A percentile compares a stretch with the other conserved stretches of the same genome.
These are phyloP conservation scores for Cucumis hystrix DNA, from an alignment of 306 rosid species.

Conservation along the genomic window DNA sequence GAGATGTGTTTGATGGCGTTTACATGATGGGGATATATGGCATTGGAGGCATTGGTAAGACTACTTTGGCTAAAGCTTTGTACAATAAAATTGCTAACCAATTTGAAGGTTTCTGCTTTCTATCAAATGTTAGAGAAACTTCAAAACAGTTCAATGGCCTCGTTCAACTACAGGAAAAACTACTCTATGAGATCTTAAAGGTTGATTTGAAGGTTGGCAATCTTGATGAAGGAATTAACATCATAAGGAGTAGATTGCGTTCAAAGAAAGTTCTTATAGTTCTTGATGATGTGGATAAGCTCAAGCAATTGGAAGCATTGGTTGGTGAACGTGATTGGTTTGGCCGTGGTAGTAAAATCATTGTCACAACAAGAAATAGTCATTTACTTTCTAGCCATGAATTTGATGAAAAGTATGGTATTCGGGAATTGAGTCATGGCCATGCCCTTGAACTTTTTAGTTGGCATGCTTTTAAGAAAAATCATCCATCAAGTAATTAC, in stretches of 20 bases:
- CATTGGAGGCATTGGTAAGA: conserved; percentile 11
- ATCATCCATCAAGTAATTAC: neutral
- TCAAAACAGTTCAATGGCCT: neutral
- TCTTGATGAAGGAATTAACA: neutral
- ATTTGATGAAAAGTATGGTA: neutral
- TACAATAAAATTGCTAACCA: neutral
- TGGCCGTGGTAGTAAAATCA: conserved; percentile 11
- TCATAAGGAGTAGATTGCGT: neutral
- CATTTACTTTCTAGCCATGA: neutral
- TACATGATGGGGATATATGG: conserved; percentile 6
- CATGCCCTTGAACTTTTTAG: conserved; percentile 10
- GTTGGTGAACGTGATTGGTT: neutral
- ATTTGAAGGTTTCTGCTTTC: neutral
- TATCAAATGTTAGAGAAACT: neutral
- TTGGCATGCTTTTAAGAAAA: conserved; percentile 18
- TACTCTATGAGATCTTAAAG: conserved; percentile 4
- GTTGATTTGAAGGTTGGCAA: neutral
- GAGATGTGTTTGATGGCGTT: neutral
- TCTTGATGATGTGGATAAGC: conserved; percentile 3
- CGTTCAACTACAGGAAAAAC: neutral
- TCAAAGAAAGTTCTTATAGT: conserved; percentile 2
- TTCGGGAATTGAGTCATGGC: neutral
- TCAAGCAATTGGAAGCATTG: neutral
- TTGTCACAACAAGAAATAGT: conserved; percentile 14
- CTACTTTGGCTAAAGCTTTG: conserved; percentile 15